Base-by-base conservation (phyloP, 2,329 filamentous ascomycete species). In the Basipetospora chlamydospora region DNA sequence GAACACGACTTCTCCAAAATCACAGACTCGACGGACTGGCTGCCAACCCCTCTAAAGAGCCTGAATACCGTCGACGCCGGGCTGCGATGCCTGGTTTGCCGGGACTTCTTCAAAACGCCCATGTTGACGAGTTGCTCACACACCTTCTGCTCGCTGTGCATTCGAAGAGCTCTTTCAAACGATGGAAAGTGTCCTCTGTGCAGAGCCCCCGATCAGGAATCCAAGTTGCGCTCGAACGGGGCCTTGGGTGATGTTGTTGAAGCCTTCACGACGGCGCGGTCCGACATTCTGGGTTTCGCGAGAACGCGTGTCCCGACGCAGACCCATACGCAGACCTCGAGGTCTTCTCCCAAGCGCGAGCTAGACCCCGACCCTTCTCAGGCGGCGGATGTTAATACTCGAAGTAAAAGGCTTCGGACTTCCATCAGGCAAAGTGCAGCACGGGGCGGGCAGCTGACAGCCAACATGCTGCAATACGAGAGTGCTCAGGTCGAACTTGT, bases 61-160 rank as follows among this genome's bases (percentile, higher is more conserved):
- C 70, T 92, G 38, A 66, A 75, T 33, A 62, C 71, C 11, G 73
- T 98, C 43, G 90, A 98, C 51, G 77, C 80, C 41, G 77, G 86
- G 3, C 67, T 98, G 15, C 83, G 90, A 47, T 98, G 90, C 59
- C 84, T 96, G 57, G 82, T 98, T 41, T 98, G 90, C 72, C 96
- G 96, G 55, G 92, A 98, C 56, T 93, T 96, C 59, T 96, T 83
- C 62, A 76, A 76, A 42, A 93, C 86, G 35, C 90, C 90, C 0
- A 90, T 98, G 73, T 79, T 95, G 43, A 98, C 90, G 1, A 82
- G 83, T 1, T 98, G 90, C 60, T 81, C 76, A 37, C 90, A 98
- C 54, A 96, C 90, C 0, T 98, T 98, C 52, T 98, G 90, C 65
- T 95, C 88, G 6, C 63, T 93, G 37, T 98, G 90, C 56, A 96